Evolutionary conservation across 2,329 filamentous ascomycete species (phyloP), one percentile per base, ranked within the genome.

Genomic region (Cryphonectria carpinicola): DNA sequence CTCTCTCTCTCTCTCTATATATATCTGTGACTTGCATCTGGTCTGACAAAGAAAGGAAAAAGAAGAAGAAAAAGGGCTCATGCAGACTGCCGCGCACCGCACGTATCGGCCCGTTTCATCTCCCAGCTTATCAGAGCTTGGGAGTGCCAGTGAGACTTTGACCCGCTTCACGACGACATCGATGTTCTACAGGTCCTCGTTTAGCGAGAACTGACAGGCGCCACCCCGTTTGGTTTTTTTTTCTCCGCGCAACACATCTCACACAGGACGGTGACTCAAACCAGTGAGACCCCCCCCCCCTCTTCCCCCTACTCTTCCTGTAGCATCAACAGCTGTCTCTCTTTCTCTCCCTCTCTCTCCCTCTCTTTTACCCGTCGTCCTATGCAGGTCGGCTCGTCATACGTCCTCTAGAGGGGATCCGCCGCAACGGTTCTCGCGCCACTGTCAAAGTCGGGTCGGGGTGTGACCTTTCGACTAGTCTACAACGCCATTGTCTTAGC

Each of bases 171-270:
- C 78, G 77, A 78, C 80, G 76, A 77, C 77, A 79, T 80, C 78
- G 78, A 72, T 80, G 81, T 81, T 75, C 76, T 78, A 82, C 81
- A 74, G 74, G 71, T 74, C 77, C 78, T 79, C 79, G 79, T 77
- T 73, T 79, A 79, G 78, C 77, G 77, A 80, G 77, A 77, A 76
- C 78, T 72, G 68, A 28, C 70, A 70, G 65, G 52, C 46, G 58
- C 69, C 69, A 56, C 58, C 58, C 71, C 74, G 76, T 77, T 80
- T 77, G 76, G 70, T 77, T 49, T 52, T 37, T 28, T 28, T 28
- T 28, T 28, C 28, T 17, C 39, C 43, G 67, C 52, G 56, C 49
- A 46, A 65, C 49, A 72, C 68, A 67, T 65, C 37, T 8, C 64
- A 72, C 67, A 70, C 28, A 28, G 28, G 52, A 39, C 60, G 25